These are phyloP conservation scores for Citrus trifoliata DNA, from an alignment of 345 rosid genomes.

Conservation along the genomic window DNA sequence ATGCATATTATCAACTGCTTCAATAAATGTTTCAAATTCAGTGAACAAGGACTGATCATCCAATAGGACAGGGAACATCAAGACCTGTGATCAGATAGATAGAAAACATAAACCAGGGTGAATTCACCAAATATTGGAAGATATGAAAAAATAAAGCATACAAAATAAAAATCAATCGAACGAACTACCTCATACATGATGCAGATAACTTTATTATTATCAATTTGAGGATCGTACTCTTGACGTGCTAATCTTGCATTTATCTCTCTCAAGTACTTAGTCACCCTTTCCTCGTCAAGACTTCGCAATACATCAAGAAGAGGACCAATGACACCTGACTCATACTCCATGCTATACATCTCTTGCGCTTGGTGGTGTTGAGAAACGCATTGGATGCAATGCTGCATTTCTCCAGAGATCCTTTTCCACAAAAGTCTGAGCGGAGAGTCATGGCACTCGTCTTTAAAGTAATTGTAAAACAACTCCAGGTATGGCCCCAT, in stretches of 20 bases:
- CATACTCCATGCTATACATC: slow-evolving; percentile 70
- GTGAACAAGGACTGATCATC: slow-evolving; percentile 66
- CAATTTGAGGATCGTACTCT: slow-evolving; percentile 63
- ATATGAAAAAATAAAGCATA: background rate
- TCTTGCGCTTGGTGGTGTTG: slow-evolving; percentile 93
- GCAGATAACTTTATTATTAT: slow-evolving; percentile 70
- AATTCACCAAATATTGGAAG: background rate
- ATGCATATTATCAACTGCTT: slow-evolving; percentile 85
- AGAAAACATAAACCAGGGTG: slow-evolving; percentile 8
- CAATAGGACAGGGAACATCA: slow-evolving; percentile 88
- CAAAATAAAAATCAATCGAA: background rate
- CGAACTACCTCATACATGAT: slow-evolving; percentile 87
- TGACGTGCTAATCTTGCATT: slow-evolving; percentile 46
- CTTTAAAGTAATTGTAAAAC: slow-evolving; percentile 78
- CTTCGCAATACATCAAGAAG: slow-evolving; percentile 64
- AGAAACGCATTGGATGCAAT: slow-evolving; percentile 75
- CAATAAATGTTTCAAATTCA: slow-evolving; percentile 86
- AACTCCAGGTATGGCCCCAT: slow-evolving; percentile 94
- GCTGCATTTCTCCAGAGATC: slow-evolving; percentile 66
- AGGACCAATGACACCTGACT: slow-evolving; percentile 67
- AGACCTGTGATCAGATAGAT: slow-evolving; percentile 50
- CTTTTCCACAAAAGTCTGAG: slow-evolving; percentile 78
- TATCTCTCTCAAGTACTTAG: slow-evolving; percentile 61
- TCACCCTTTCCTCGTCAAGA: slow-evolving; percentile 87
- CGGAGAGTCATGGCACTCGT: slow-evolving; percentile 70